Percentiles rank a stretch among this genome's conserved stretches.
Evolutionary conservation across 2,329 filamentous ascomycete species (phyloP).

Genomic region (Hymenoscyphus albidus): DNA sequence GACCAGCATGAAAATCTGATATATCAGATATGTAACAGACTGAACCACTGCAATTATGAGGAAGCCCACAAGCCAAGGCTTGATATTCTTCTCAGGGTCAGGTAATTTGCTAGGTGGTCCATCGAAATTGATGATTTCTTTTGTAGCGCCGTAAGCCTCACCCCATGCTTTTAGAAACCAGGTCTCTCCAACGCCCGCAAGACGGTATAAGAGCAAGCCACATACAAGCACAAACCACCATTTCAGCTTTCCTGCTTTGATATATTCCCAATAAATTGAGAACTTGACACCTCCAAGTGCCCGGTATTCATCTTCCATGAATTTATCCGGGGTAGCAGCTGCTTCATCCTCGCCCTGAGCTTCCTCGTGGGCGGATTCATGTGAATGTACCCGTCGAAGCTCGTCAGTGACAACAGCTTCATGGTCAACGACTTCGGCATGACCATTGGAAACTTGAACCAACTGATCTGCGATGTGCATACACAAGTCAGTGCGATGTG

Average conservation of each 20-base stretch:
- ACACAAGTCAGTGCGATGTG: conserved; percentile 67
- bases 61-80: conserved; percentile 72
- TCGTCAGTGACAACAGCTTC: conserved; percentile 28
- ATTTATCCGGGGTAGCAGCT: conserved; percentile 62
- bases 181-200: conserved; percentile 61
- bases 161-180: conserved; percentile 89
- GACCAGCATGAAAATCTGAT: conserved; percentile 65
- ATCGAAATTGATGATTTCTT: conserved; percentile 24
- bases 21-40: conserved; percentile 55
- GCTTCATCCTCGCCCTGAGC: conserved; percentile 34
- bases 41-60: conserved; percentile 60
- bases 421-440: conserved; percentile 35
- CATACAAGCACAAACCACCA: conserved; percentile 68
- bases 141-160: conserved; percentile 58
- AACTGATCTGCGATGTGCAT: conserved; percentile 69
- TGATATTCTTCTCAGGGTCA: conserved; percentile 61
- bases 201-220: conserved; percentile 60
- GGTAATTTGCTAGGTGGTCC: conserved; percentile 54
- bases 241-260: conserved; percentile 71
- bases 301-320: conserved; percentile 73
- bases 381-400: conserved; percentile 21
- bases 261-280: conserved; percentile 78
- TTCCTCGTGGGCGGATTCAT: conserved; percentile 26
- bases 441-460: conserved; percentile 63
- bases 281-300: conserved; percentile 71